A percentile compares a stretch with the other conserved stretches of the same genome.
Evolutionary conservation across 192 early-diverging fungal species (phyloP).

Genomic region (Coemansia javaensis): DNA sequence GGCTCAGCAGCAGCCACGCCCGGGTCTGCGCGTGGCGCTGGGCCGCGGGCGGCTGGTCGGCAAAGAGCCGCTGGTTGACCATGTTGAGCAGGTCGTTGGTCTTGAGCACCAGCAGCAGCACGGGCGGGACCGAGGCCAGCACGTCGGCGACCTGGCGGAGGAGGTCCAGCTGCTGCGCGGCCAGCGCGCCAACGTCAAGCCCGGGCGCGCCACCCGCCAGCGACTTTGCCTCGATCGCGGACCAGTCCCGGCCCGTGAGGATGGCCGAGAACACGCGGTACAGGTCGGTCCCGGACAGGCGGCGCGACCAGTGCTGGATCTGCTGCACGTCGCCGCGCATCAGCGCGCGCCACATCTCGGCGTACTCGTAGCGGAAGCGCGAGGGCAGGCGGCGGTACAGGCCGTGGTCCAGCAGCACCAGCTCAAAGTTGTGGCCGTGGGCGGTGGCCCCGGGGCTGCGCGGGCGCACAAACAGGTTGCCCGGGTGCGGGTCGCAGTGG

Average conservation of each 20-base stretch:
- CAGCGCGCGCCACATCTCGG: slow-evolving; percentile 80
- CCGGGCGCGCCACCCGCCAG: slow-evolving; percentile 34
- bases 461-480: slow-evolving; percentile 75
- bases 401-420: slow-evolving; percentile 86
- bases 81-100: slow-evolving; percentile 85
- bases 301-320: slow-evolving; percentile 63
- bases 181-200: slow-evolving; percentile 55
- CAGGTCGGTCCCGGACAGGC: slow-evolving; percentile 68
- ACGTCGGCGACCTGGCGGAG: slow-evolving; percentile 73
- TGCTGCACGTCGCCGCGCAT: slow-evolving; percentile 70
- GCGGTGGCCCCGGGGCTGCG: slow-evolving; percentile 24
- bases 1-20: slow-evolving; percentile 35
- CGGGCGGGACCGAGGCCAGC: slow-evolving; percentile 75
- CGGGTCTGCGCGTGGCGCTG: slow-evolving; percentile 42
- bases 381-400: slow-evolving; percentile 74
- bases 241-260: slow-evolving; percentile 83
- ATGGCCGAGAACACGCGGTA: slow-evolving; percentile 85
- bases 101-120: slow-evolving; percentile 83
- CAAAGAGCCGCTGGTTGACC: slow-evolving; percentile 56
- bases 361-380: slow-evolving; percentile 76
- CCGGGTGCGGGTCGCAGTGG: slow-evolving; percentile 94
- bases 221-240: slow-evolving; percentile 53
- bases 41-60: slow-evolving; percentile 33
- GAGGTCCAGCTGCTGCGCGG: slow-evolving; percentile 55
- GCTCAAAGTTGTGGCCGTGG: slow-evolving; percentile 74